Evolutionary conservation across 2,329 filamentous ascomycete species (phyloP).

Genomic region (Ascomycota sp.): DNA sequence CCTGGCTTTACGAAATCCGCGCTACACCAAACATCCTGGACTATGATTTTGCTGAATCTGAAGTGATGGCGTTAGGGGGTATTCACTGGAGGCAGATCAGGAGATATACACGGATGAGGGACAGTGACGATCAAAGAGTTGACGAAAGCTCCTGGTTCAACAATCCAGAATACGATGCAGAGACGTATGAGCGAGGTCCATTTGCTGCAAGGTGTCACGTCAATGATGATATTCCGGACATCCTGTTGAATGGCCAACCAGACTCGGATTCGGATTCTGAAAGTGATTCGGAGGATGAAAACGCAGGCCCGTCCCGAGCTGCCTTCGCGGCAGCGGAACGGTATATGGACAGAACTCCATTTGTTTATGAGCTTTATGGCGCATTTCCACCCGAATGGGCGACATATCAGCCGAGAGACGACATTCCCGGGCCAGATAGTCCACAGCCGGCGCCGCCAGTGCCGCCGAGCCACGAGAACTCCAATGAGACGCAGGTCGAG

Average conservation of each 20-base stretch:
- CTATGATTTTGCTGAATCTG: constrained; percentile 1
- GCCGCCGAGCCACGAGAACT: too few relatives aligned
- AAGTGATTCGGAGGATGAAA: background rate
- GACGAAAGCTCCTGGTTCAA: background rate
- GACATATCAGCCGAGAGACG: background rate
- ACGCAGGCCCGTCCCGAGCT: background rate
- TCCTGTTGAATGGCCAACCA: background rate
- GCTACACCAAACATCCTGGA: constrained; percentile 2
- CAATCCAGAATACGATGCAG: background rate
- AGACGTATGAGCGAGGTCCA: background rate
- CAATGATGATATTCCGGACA: background rate
- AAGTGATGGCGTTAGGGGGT: constrained; percentile 2
- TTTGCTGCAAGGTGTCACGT: background rate
- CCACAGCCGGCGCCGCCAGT: too few relatives aligned
- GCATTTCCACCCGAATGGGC: background rate
- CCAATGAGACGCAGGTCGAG: too few relatives aligned
- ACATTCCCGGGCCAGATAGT: background rate
- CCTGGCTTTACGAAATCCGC: constrained; percentile 2
- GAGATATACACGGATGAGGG: constrained; percentile 1
- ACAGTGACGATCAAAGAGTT: background rate
- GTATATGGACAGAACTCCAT: background rate
- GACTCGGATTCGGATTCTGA: background rate
- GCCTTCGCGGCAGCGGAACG: background rate
- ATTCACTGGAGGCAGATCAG: constrained; percentile 1
- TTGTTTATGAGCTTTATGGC: background rate